These are phyloP conservation scores for Pontederia crassipes DNA, from an alignment of 176 grass and related monocot species.

Conservation along the genomic window DNA sequence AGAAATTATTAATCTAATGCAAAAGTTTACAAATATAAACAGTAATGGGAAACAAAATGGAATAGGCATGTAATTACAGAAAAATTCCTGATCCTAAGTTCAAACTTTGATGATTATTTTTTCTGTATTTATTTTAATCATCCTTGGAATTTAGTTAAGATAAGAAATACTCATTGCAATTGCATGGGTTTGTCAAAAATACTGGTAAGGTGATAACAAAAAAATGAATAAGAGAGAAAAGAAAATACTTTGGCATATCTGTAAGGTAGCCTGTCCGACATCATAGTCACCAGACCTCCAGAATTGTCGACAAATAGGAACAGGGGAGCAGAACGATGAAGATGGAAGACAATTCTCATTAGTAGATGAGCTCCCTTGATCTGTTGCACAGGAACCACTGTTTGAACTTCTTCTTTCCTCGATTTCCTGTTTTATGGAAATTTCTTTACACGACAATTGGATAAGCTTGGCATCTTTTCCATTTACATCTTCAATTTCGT, in stretches of 20 bases:
- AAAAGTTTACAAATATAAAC: no score
- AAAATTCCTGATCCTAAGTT: no score
- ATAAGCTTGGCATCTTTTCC: constrained; percentile 4
- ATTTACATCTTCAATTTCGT: constrained; percentile 9
- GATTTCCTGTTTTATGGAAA: constrained; percentile 8
- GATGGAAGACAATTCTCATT: neutral
- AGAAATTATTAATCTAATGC: no score
- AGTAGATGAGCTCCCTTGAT: constrained; percentile 11
- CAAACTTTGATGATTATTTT: no score
- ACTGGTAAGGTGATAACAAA: neutral
- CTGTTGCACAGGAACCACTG: constrained; percentile 9
- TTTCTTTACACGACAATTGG: neutral
- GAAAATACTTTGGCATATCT: constrained; percentile 37
- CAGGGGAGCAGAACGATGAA: constrained; percentile 13
- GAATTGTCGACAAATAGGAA: constrained; percentile 64
- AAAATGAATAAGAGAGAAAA: constrained; percentile 12
- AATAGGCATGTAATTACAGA: no score
- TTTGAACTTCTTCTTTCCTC: constrained; percentile 20
- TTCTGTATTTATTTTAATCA: no score
- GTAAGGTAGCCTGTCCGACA: constrained; percentile 40
- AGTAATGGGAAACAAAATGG: no score
- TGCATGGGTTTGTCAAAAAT: neutral
- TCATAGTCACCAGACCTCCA: constrained; percentile 97
- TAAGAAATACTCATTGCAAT: no score
- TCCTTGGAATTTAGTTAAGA: no score